These are phyloP conservation scores for Cunninghamia lanceolata DNA, from an alignment of 75 land plant genomes.

Conservation along the genomic window DNA sequence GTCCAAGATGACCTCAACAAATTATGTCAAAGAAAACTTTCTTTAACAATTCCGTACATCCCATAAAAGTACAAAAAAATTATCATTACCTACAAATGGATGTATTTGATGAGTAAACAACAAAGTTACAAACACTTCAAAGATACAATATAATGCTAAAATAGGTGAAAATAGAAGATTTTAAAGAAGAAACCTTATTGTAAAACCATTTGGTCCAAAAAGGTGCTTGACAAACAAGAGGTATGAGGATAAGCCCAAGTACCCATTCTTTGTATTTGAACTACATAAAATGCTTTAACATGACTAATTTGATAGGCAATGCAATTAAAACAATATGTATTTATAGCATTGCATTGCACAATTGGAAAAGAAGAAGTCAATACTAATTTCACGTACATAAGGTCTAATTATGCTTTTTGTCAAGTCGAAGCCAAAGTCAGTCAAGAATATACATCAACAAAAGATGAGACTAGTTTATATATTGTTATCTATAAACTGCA, in stretches of 20 bases:
- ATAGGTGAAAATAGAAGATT: not conserved
- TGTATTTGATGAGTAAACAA: not conserved
- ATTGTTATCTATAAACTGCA: too few relatives aligned
- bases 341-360: too few relatives aligned
- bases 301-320: too few relatives aligned
- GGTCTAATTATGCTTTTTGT: too few relatives aligned
- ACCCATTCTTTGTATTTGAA: constrained; percentile 74
- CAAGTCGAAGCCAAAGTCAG: too few relatives aligned
- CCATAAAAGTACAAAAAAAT: constrained; percentile 89
- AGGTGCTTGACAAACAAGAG: constrained; percentile 77
- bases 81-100: constrained; percentile 58
- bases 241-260: constrained; percentile 81
- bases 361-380: too few relatives aligned
- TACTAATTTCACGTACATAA: too few relatives aligned
- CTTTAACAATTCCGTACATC: constrained; percentile 80
- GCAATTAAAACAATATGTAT: too few relatives aligned
- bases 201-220: constrained; percentile 95
- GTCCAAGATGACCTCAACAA: not conserved
- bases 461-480: too few relatives aligned
- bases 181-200: constrained; percentile 62
- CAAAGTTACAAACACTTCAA: not conserved
- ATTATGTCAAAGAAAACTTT: too few relatives aligned
- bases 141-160: not conserved
- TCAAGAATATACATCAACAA: too few relatives aligned
- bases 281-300: constrained; percentile 52